Base-by-base conservation (phyloP, 352 stramenopile genomes). In the Achlya hypogyna region DNA sequence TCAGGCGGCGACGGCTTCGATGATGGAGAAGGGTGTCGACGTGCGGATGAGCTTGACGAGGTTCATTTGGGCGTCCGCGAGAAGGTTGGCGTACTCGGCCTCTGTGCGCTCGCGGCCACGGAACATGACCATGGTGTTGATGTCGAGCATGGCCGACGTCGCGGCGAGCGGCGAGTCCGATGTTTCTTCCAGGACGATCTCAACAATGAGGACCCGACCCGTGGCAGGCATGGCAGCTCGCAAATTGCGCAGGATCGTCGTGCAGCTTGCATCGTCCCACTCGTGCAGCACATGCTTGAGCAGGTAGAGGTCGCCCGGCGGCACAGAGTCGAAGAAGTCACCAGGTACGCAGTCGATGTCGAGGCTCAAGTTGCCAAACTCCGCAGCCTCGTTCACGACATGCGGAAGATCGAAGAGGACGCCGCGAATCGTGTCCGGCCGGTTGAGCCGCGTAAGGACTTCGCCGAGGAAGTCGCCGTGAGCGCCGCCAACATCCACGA, bases 81-180 rank as follows among this genome's bases (percentile, higher is more conserved):
- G 52, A 23, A 64, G 40, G 18, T 23, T 38, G 34, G 32, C 20
- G 27, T 52, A 64, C 34, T 64, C 54, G 23, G 32, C 54, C 52
- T 64, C 54, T 0, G 54, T 64, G 22, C 54, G 32, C 40, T 64
- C 54, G 35, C 54, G 54, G 14, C 54, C 54, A 25, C 47, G 45
- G 34, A 64, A 64, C 54, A 64, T 64, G 35, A 64, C 54, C 20
- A 64, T 20, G 35, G 47, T 64, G 40, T 64, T 64, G 31, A 64
- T 49, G 54, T 64, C 54, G 4, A 64, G 31, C 23, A 64, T 35
- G 16, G 54, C 35, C 29, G 45, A 25, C 38, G 38, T n/a, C 12
- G 14, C 38, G 6, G 14, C 38, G 38, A 18, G 38, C 2, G n/a
- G n/a, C n/a, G n/a, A n/a, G n/a, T n/a, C n/a, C n/a, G n/a, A n/a